Evolutionary conservation across 2,329 filamentous ascomycete genomes (phyloP).

Genomic region (Aspergillus awamori): DNA sequence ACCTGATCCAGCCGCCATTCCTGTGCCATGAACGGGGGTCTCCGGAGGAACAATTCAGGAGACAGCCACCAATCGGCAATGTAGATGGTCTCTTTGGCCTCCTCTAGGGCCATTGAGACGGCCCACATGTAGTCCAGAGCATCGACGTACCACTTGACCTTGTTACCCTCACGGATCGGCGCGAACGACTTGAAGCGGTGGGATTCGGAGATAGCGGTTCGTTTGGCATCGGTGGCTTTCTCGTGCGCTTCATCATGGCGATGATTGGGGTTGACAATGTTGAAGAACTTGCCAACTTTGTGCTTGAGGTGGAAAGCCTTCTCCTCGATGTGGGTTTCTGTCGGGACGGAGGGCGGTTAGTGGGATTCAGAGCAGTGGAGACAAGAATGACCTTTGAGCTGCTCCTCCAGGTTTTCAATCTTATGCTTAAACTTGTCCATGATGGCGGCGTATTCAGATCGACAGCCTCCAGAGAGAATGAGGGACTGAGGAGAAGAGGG

Average conservation of each 20-base stretch:
- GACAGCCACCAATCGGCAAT: constrained; percentile 98
- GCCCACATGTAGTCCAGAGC: constrained; percentile 95
- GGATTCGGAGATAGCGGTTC: constrained; percentile 68
- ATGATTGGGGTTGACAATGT: constrained; percentile 80
- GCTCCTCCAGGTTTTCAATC: constrained; percentile 29
- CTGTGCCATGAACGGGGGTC: constrained; percentile 79
- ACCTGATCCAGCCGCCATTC: constrained; percentile 85
- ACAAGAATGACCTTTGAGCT: constrained; percentile 29
- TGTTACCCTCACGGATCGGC: constrained; percentile 80
- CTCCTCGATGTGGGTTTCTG: constrained; percentile 49
- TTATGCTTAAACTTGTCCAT: constrained; percentile 34
- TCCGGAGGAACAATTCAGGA: constrained; percentile 80
- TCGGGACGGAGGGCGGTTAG: constrained; percentile 1
- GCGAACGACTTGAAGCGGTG: constrained; percentile 92
- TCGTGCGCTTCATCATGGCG: constrained; percentile 95
- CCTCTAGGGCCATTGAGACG: constrained; percentile 85
- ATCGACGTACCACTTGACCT: constrained; percentile 96
- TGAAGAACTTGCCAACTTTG: constrained; percentile 65
- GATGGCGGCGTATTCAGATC: not conserved
- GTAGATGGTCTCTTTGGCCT: constrained; percentile 90
- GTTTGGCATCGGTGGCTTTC: constrained; percentile 77
- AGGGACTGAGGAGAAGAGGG: not conserved
- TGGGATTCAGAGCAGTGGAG: not conserved
- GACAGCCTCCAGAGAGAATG: not conserved
- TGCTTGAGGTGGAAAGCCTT: constrained; percentile 62